A percentile compares a stretch with the other conserved stretches of the same genome.
Evolutionary conservation across 768 basidiomycete species (phyloP).

Genomic region (Boletus fagicola): DNA sequence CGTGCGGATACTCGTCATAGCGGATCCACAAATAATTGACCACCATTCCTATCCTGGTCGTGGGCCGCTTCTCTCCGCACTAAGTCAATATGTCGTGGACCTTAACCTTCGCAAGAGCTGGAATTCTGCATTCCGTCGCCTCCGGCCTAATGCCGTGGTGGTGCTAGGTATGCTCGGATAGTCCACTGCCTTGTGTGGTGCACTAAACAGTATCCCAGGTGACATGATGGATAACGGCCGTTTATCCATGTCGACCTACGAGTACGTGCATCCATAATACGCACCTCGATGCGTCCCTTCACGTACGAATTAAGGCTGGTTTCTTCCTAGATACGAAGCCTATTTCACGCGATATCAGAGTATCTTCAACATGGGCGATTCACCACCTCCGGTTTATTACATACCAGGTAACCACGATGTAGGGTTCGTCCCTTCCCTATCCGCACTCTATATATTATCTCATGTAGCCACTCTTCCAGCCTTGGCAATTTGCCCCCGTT

Average conservation of each 20-base stretch:
- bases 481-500: slow-evolving; percentile 31
- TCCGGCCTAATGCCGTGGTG: slow-evolving; percentile 68
- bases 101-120: slow-evolving; percentile 84
- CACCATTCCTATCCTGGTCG: slow-evolving; percentile 69
- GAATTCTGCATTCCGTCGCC: slow-evolving; percentile 54
- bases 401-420: slow-evolving; percentile 93
- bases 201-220: slow-evolving; percentile 13
- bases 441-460: not conserved
- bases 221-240: slow-evolving; percentile 92
- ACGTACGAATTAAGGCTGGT: slow-evolving; percentile 6
- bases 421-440: slow-evolving; percentile 46
- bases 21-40: slow-evolving; percentile 88
- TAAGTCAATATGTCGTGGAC: slow-evolving; percentile 71
- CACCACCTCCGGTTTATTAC: slow-evolving; percentile 56
- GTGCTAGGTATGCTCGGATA: slow-evolving; percentile 55
- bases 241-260: slow-evolving; percentile 54
- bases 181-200: not conserved
- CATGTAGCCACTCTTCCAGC: slow-evolving; percentile 15
- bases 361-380: slow-evolving; percentile 57
- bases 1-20: slow-evolving; percentile 59
- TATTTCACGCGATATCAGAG: slow-evolving; percentile 67
- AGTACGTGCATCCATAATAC: slow-evolving; percentile 50
- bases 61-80: slow-evolving; percentile 47
- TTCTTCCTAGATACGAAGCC: slow-evolving; percentile 59
- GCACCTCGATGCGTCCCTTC: not conserved